Percentiles rank a stretch among this genome's conserved stretches.
Evolutionary conservation across 2,329 filamentous ascomycete genomes (phyloP).

Genomic region (Karstenula rhodostoma): DNA sequence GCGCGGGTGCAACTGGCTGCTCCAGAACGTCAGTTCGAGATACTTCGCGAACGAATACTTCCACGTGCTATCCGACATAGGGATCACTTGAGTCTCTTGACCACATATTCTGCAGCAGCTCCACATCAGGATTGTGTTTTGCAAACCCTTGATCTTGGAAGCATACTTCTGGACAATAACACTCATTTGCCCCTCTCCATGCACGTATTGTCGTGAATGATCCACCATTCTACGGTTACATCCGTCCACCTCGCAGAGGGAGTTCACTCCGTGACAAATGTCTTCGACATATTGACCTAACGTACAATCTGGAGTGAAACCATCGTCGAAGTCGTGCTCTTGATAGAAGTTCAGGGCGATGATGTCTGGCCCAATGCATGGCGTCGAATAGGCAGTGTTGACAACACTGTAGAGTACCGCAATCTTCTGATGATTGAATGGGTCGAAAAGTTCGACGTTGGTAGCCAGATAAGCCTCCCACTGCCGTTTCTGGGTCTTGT

Average conservation of each 20-base stretch:
- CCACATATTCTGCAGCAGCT: slow-evolving; percentile 92
- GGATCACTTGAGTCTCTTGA: slow-evolving; percentile 85
- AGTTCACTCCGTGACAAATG: slow-evolving; percentile 77
- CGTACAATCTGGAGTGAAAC: slow-evolving; percentile 84
- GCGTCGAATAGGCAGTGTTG: slow-evolving; percentile 91
- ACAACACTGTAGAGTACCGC: slow-evolving; percentile 93
- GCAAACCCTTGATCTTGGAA: slow-evolving; percentile 69
- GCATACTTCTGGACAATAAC: slow-evolving; percentile 84
- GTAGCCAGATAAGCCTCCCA: slow-evolving; percentile 96
- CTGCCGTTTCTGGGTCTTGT: slow-evolving; percentile 90
- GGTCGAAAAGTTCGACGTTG: slow-evolving; percentile 89
- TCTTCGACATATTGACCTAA: slow-evolving; percentile 96
- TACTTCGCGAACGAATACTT: slow-evolving; percentile 99
- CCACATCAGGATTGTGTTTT: slow-evolving; percentile 93
- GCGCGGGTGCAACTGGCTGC: slow-evolving; percentile 77
- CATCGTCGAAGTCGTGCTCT: slow-evolving; percentile 76
- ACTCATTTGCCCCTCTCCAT: slow-evolving; percentile 92
- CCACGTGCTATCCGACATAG: slow-evolving; percentile 94
- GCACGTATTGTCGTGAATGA: slow-evolving; percentile 96
- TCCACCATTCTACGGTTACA: slow-evolving; percentile 90
- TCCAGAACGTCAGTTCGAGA: slow-evolving; percentile 97
- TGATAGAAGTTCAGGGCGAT: slow-evolving; percentile 93
- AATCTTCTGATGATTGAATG: slow-evolving; percentile 95
- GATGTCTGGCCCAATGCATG: slow-evolving; percentile 90
- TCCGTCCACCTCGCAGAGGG: slow-evolving; percentile 81